Conservation (phyloP, 345 rosid genomes). For the Anacardium occidentale region DNA sequence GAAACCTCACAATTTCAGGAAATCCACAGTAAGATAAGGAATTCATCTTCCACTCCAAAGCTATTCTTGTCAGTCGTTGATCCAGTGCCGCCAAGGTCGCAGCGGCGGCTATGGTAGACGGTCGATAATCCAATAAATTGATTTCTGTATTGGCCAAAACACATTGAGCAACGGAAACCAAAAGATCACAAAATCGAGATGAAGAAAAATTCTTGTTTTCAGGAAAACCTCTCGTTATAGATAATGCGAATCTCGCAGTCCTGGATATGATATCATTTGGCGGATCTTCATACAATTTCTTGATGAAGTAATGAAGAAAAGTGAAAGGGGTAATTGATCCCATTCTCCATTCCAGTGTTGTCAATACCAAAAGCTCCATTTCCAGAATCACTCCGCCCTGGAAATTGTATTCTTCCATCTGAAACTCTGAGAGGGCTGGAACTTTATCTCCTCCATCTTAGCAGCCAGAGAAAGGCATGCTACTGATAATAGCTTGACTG, state of each 20-base stretch:
- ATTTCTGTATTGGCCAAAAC: constrained; percentile 33
- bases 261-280: constrained; percentile 16
- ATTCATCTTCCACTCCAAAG: constrained; percentile 37
- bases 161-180: background rate
- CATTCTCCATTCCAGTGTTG: constrained; percentile 62
- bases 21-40: constrained; percentile 29
- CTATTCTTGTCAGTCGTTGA: constrained; percentile 36
- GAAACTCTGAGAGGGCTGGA: constrained; percentile 44
- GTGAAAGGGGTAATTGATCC: constrained; percentile 48
- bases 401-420: constrained; percentile 36
- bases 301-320: constrained; percentile 41
- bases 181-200: background rate
- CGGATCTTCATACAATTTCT: constrained; percentile 28
- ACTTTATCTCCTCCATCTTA: constrained; percentile 58
- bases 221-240: constrained; percentile 39
- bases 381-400: constrained; percentile 42
- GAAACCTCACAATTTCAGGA: constrained; percentile 53
- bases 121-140: constrained; percentile 40
- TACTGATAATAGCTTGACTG: constrained; percentile 44
- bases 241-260: constrained; percentile 28
- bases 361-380: constrained; percentile 70
- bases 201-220: background rate
- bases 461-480: constrained; percentile 71
- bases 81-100: constrained; percentile 43
- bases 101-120: constrained; percentile 57